phyloP scores from a whole-genome alignment of 108 stramenopile species.

The Cyclotella distinguenda region DNA sequence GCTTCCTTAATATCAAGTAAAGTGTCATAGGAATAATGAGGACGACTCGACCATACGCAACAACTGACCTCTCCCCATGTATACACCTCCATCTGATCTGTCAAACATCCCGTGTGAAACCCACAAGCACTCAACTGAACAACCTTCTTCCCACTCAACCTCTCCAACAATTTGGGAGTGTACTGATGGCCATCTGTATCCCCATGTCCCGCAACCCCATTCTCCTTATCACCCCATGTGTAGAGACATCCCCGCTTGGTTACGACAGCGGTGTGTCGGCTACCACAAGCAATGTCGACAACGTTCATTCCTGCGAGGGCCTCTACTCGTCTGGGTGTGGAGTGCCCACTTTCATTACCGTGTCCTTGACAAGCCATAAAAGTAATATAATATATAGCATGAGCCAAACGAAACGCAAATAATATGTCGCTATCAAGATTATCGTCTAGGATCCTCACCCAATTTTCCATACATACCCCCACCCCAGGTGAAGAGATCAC shows the following conservation, averaged over 20 bases:
- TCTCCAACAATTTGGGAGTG: slow-evolving; percentile 82
- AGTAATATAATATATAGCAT: neutral
- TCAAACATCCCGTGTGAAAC: slow-evolving; percentile 93
- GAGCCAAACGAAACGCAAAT: neutral
- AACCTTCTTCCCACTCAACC: slow-evolving; percentile 77
- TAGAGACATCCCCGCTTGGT: slow-evolving; percentile 80
- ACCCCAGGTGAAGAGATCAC: slow-evolving; percentile 86
- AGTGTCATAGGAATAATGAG: no score
- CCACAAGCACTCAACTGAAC: slow-evolving; percentile 93
- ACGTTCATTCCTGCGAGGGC: slow-evolving; percentile 76
- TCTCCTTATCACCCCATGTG: slow-evolving; percentile 65
- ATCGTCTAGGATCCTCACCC: neutral
- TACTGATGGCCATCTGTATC: slow-evolving; percentile 94
- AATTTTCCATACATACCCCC: slow-evolving; percentile 96
- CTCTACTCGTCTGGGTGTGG: slow-evolving; percentile 89
- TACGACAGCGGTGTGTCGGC: slow-evolving; percentile 88
- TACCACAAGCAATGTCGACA: slow-evolving; percentile 91
- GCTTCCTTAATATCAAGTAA: neutral
- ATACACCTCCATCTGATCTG: slow-evolving; percentile 72
- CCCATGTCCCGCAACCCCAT: slow-evolving; percentile 94
- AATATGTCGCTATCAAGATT: neutral
- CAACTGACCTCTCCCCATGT: slow-evolving; percentile 14
- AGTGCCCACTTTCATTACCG: slow-evolving; percentile 91
- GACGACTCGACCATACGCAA: neutral
- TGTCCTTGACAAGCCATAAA: slow-evolving; percentile 60